Percentiles rank a stretch among this genome's conserved stretches.
These are phyloP conservation scores for Neostapfia colusana DNA, from an alignment of 176 grass and related monocot genomes.

Conservation along the genomic window DNA sequence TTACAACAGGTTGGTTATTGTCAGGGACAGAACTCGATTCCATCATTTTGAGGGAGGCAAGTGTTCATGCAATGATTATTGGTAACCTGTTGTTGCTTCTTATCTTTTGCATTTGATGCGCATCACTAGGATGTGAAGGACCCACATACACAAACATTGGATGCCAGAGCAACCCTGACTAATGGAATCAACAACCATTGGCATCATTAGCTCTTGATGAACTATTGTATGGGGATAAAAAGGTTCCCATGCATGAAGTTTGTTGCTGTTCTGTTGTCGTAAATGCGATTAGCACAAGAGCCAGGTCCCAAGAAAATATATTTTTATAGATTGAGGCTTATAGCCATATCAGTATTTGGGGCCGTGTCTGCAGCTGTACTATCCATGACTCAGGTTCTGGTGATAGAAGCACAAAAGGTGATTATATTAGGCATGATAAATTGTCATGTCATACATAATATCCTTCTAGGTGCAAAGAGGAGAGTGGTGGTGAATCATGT, in stretches of 20 bases:
- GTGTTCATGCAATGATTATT: conserved; percentile 82
- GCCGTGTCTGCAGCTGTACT: neutral
- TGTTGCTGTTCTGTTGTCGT: neutral
- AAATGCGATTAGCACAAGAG: neutral
- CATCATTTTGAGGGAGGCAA: conserved; percentile 65
- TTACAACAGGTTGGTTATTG: conserved; percentile 61
- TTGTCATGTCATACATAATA: neutral
- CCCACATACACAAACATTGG: too few relatives aligned
- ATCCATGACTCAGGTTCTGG: neutral
- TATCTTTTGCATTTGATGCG: neutral
- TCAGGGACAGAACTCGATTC: conserved; percentile 67
- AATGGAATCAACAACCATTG: conserved; percentile 11
- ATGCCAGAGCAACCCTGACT: neutral
- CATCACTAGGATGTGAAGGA: conserved; percentile 4
- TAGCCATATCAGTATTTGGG: too few relatives aligned
- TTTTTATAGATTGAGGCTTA: neutral
- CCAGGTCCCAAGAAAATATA: neutral
- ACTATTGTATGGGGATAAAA: neutral
- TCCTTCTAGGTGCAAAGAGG: neutral
- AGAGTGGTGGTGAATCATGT: neutral
- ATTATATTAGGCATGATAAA: neutral
- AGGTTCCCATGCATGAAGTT: neutral
- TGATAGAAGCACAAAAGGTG: neutral
- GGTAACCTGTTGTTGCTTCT: conserved; percentile 47
- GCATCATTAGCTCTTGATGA: conserved; percentile 5